Base-by-base conservation (phyloP, 1,284 basidiomycete species). In the Cryptococcus jaspeensis region DNA sequence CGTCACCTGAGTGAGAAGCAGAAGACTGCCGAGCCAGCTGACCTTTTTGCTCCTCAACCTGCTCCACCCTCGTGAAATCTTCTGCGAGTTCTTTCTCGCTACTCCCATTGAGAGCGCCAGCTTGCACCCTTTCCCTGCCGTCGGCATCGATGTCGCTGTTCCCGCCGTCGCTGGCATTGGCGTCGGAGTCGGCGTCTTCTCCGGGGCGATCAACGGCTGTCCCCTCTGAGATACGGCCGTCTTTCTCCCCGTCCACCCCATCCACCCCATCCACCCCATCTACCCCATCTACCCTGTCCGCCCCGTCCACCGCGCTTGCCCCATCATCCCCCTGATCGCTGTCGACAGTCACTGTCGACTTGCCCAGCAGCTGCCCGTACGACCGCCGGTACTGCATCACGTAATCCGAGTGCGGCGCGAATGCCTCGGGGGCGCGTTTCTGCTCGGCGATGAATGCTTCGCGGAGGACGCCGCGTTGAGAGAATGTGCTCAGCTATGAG, bases 401-500 rank as follows among this genome's bases (percentile, higher is more conserved):
- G 35, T 74, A 73, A 32, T 76, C 73, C 0, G 71, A 56, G 55
- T 79, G 77, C 1, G 75, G 66, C 0, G 65, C 63, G 52, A 77
- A 76, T 0, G 66, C 70, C 18, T 72, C 67, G 2, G 73, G 69
- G 12, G 62, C 51, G 11, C 60, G 55, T 8, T 60, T 44, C 12
- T 62, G 64, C 28, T 63, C 64, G 1, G 53, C 53, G 15, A 59
- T n/a, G 52, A 65, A 63, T 22, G 57, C 56, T 32, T 66, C 57
- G 18, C 56, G 53, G 3, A 46, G 54, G 2, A 60, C 56, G 1
- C 60, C 56, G 8, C 65, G 60, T 40, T 64, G 55, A 23, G 66
- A 63, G 58, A 61, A 69, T 42, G 69, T 67, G 48, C 65, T 65
- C 4, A 72, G 63, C 67, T 68, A 37, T 18, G 47, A 16, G 13